A percentile compares a stretch with the other conserved stretches of the same genome.
phyloP scores from a whole-genome alignment of 208 protist genomes.

The Trichomonas gallinae region DNA sequence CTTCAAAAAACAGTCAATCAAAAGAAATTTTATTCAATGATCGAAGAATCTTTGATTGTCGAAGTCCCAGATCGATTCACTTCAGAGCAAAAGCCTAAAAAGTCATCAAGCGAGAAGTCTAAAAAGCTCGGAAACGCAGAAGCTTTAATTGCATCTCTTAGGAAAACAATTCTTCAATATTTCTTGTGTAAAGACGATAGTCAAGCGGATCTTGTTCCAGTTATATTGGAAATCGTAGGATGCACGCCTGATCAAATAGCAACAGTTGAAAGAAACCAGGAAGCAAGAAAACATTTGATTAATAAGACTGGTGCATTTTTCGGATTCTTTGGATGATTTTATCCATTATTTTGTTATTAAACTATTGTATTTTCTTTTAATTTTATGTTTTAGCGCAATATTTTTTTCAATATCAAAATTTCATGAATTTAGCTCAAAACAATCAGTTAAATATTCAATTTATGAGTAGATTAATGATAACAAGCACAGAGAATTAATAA shows the following conservation, averaged over 20 bases:
- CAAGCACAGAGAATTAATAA: too few species aligned
- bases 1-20: not conserved
- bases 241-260: not conserved
- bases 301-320: not conserved
- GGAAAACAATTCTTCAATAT: not conserved
- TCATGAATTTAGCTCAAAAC: too few species aligned
- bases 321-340: not conserved
- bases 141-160: not conserved
- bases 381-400: too few species aligned
- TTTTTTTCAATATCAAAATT: too few species aligned
- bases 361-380: too few species aligned
- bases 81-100: not conserved
- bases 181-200: not conserved
- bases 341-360: not conserved
- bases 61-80: not conserved
- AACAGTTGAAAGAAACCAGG: not conserved
- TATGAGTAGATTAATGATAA: too few species aligned
- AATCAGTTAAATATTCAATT: too few species aligned
- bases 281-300: not conserved
- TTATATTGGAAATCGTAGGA: not conserved
- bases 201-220: not conserved
- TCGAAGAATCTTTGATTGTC: not conserved
- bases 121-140: not conserved
- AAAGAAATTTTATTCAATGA: not conserved
- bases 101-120: not conserved